A percentile compares a stretch with the other conserved stretches of the same genome.
Evolutionary conservation across 306 rosid genomes (phyloP).

Genomic region (Sechiopsis laciniata): DNA sequence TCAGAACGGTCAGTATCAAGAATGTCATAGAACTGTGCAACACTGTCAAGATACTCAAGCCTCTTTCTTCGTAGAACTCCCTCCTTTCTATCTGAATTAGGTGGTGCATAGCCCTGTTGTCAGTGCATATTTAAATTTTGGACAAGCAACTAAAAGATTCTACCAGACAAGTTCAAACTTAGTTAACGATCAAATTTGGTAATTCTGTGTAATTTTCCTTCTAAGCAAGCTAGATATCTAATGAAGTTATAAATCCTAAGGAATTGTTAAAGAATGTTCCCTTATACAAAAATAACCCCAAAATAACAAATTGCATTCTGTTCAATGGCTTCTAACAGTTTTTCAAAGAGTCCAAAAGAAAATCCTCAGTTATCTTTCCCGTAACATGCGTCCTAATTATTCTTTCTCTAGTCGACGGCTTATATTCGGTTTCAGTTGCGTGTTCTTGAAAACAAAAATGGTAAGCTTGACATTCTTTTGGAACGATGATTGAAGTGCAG

Average conservation of each 20-base stretch:
- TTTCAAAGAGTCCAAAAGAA: background rate
- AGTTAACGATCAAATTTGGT: background rate
- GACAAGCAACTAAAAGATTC: conserved; percentile 30
- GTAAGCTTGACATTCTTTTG: background rate
- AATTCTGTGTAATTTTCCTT: background rate
- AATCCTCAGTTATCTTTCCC: background rate
- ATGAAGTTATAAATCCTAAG: background rate
- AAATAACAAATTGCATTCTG: background rate
- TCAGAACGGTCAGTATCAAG: conserved; percentile 88
- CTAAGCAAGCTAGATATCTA: background rate
- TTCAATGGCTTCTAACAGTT: background rate
- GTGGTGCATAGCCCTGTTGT: conserved; percentile 99
- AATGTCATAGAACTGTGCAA: conserved; percentile 82
- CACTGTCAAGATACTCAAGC: conserved; percentile 85
- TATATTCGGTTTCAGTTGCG: background rate
- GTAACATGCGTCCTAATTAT: background rate
- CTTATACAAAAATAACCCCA: no score
- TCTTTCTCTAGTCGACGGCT: background rate
- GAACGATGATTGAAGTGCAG: background rate
- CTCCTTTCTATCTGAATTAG: conserved; percentile 98
- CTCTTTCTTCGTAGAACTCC: conserved; percentile 91
- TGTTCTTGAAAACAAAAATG: background rate
- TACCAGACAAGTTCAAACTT: conserved; percentile 14
- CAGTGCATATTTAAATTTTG: conserved; percentile 69
- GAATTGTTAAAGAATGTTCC: no score